Evolutionary conservation across 2,329 filamentous ascomycete genomes (phyloP).

Genomic region (Ustulina deusta): DNA sequence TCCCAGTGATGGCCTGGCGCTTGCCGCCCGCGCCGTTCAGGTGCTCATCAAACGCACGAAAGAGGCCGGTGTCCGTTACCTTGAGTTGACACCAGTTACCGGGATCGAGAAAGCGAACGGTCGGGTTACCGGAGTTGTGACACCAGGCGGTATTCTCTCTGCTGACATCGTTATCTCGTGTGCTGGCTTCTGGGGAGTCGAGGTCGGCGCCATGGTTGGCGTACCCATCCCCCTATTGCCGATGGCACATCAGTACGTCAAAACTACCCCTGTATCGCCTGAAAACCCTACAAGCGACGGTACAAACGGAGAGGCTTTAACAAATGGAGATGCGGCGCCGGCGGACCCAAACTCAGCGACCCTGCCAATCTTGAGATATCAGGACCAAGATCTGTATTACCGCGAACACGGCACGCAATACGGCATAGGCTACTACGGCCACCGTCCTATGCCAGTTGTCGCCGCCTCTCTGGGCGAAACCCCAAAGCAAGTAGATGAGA

Average conservation of each 20-base stretch:
- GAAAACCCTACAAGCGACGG: conserved; percentile 1
- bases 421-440: conserved; percentile 40
- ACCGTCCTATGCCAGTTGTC: conserved; percentile 36
- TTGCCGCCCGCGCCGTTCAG: conserved; percentile 37
- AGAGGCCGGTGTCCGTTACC: conserved; percentile 36
- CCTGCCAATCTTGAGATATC: conserved; percentile 37
- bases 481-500: conserved; percentile 34
- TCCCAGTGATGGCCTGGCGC: conserved; percentile 37
- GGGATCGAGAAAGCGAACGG: conserved; percentile 31
- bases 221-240: conserved; percentile 38
- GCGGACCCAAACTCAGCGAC: conserved; percentile 32
- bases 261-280: conserved; percentile 30
- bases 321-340: conserved; percentile 10
- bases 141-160: conserved; percentile 27
- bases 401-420: conserved; percentile 38
- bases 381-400: conserved; percentile 41
- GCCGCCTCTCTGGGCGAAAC: conserved; percentile 30
- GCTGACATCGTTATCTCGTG: conserved; percentile 39
- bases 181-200: conserved; percentile 41
- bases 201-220: conserved; percentile 39
- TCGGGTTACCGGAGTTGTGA: conserved; percentile 38
- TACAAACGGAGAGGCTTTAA: conserved; percentile 19
- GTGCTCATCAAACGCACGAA: conserved; percentile 36
- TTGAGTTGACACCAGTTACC: conserved; percentile 37
- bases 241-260: conserved; percentile 41